Evolutionary conservation across 805 yeast species (phyloP).

Genomic region (Nakazawaea pomicola): DNA sequence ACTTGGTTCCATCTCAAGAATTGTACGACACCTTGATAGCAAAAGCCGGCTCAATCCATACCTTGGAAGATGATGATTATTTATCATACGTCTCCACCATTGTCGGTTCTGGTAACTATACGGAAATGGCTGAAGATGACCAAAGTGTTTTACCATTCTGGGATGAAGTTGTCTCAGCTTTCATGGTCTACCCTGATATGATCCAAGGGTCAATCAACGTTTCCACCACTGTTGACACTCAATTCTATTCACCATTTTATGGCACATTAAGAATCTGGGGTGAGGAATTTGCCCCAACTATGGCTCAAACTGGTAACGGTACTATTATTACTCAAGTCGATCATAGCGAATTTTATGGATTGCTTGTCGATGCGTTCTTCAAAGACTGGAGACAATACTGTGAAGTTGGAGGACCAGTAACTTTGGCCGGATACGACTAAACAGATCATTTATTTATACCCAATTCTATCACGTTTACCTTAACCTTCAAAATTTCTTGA

Average conservation of each 20-base stretch:
- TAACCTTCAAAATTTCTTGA: background rate
- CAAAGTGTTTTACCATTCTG: constrained; percentile 36
- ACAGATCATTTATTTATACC: constrained; percentile 5
- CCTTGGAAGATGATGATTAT: constrained; percentile 25
- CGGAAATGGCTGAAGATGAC: constrained; percentile 24
- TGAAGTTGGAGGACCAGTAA: constrained; percentile 13
- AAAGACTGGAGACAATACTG: constrained; percentile 35
- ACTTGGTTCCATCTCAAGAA: constrained; percentile 33
- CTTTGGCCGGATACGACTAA: constrained; percentile 7
- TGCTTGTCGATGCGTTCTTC: constrained; percentile 28
- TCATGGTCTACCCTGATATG: constrained; percentile 32
- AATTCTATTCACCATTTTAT: constrained; percentile 37
- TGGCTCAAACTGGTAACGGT: constrained; percentile 29
- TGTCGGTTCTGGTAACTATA: constrained; percentile 20
- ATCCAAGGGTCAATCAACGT: constrained; percentile 26
- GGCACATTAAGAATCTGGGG: constrained; percentile 35
- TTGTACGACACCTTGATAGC: constrained; percentile 29
- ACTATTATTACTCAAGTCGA: constrained; percentile 29
- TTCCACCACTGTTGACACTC: constrained; percentile 32
- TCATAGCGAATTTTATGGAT: constrained; percentile 25
- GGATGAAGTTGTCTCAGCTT: constrained; percentile 37
- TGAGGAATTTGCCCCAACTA: constrained; percentile 30
- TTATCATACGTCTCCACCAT: constrained; percentile 24
- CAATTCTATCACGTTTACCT: background rate
- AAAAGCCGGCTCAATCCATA: constrained; percentile 29